These are phyloP conservation scores for Neurospora tetraspora DNA, from an alignment of 495 filamentous ascomycete genomes.

Conservation along the genomic window DNA sequence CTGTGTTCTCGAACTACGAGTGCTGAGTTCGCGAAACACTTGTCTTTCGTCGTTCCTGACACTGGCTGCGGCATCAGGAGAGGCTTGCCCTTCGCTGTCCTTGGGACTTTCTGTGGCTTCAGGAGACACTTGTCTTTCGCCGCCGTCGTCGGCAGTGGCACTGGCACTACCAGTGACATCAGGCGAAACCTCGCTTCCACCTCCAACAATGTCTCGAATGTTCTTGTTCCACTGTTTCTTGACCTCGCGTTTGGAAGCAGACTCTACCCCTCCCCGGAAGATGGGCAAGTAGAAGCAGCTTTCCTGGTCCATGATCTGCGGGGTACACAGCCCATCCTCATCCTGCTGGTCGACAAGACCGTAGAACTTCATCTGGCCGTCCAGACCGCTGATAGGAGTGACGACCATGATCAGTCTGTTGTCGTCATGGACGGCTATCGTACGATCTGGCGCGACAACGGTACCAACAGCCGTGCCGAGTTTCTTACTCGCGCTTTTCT, in stretches of 20 bases:
- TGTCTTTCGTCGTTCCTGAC: no score
- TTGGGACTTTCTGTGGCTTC: neutral
- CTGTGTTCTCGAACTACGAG: no score
- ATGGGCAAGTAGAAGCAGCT: neutral
- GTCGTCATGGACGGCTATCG: neutral
- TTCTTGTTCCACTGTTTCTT: neutral
- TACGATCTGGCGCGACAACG: neutral
- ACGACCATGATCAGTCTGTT: neutral
- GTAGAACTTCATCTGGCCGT: neutral
- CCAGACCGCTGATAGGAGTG: neutral
- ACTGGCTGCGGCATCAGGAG: neutral
- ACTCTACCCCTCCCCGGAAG: neutral
- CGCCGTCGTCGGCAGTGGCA: neutral
- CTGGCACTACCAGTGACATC: neutral
- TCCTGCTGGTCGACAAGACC: neutral
- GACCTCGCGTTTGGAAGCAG: neutral
- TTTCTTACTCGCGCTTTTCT: neutral
- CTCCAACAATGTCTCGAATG: neutral
- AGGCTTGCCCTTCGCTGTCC: neutral
- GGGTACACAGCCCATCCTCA: neutral
- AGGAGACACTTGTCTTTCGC: neutral
- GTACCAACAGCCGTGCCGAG: neutral
- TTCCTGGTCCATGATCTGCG: neutral
- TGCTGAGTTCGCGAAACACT: no score
- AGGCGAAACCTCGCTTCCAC: neutral